phyloP scores from a whole-genome alignment of 2,329 filamentous ascomycete genomes.

The Phyllosticta ampelicida region DNA sequence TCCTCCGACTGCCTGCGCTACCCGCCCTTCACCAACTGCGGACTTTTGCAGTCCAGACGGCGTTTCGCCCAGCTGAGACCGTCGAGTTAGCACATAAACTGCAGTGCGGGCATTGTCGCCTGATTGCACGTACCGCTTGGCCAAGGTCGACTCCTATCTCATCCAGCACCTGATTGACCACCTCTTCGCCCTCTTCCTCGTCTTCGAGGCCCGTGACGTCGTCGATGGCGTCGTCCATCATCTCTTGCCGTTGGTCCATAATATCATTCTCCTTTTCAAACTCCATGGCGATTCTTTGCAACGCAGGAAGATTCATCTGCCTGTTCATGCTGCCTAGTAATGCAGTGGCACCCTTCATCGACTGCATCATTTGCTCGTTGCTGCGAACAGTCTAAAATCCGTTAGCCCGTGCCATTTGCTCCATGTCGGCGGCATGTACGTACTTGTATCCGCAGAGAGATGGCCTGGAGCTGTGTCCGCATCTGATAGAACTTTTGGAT shows the following conservation, averaged over 20 bases:
- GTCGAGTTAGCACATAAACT: slow-evolving; percentile 12
- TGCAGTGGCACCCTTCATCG: slow-evolving; percentile 94
- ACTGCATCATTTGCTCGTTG: slow-evolving; percentile 99
- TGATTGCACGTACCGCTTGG: slow-evolving; percentile 55
- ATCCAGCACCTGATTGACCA: slow-evolving; percentile 91
- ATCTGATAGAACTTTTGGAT: slow-evolving; percentile 98
- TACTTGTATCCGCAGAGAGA: slow-evolving; percentile 89
- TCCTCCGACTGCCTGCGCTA: slow-evolving; percentile 77
- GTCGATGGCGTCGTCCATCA: slow-evolving; percentile 99
- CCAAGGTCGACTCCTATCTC: slow-evolving; percentile 93
- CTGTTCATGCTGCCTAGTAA: slow-evolving; percentile 94
- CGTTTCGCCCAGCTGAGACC: slow-evolving; percentile 72
- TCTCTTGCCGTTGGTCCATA: slow-evolving; percentile 97
- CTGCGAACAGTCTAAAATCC: slow-evolving; percentile 72
- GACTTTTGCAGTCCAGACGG: slow-evolving; percentile 71
- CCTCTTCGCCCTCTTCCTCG: slow-evolving; percentile 93
- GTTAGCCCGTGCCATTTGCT: slow-evolving; percentile 9
- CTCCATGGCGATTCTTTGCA: slow-evolving; percentile 97
- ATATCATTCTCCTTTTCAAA: slow-evolving; percentile 98
- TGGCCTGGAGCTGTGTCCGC: slow-evolving; percentile 93
- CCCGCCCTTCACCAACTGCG: slow-evolving; percentile 59
- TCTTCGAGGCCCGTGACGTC: slow-evolving; percentile 86
- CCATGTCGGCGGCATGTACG: slow-evolving; percentile 11
- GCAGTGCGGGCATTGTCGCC: not conserved
- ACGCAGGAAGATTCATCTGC: slow-evolving; percentile 89